phyloP scores from a whole-genome alignment of 2,329 filamentous ascomycete genomes.

The Aspergillus melleus region DNA sequence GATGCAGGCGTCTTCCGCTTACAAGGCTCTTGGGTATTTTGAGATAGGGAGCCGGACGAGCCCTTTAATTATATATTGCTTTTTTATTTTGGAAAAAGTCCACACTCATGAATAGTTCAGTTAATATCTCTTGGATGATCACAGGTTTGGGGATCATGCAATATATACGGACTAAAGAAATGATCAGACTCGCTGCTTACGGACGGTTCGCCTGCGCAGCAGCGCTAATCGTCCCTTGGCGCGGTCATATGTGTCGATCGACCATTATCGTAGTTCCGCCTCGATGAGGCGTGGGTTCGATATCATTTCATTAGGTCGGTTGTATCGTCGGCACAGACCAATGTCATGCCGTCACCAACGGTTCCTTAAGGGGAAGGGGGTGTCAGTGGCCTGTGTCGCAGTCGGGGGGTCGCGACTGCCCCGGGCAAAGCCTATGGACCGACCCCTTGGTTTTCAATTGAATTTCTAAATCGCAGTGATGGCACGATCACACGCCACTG shows the following conservation, averaged over 20 bases:
- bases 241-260: background rate
- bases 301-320: background rate
- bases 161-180: background rate
- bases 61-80: background rate
- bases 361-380: background rate
- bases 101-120: background rate
- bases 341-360: background rate
- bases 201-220: background rate
- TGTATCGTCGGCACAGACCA: background rate
- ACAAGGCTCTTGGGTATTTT: background rate
- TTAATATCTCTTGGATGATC: background rate
- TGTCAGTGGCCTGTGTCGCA: background rate
- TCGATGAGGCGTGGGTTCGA: background rate
- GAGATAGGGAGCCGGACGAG: no score
- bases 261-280: background rate
- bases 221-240: background rate
- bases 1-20: background rate
- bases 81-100: background rate
- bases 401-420: background rate
- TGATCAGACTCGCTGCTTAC: background rate
- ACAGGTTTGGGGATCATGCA: background rate
- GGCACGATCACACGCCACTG: background rate
- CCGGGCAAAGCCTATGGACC: background rate
- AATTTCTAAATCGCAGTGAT: background rate
- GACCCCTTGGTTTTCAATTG: background rate